phyloP scores from a whole-genome alignment of 169 alveolate genomes.

The Eimeria tenella region DNA sequence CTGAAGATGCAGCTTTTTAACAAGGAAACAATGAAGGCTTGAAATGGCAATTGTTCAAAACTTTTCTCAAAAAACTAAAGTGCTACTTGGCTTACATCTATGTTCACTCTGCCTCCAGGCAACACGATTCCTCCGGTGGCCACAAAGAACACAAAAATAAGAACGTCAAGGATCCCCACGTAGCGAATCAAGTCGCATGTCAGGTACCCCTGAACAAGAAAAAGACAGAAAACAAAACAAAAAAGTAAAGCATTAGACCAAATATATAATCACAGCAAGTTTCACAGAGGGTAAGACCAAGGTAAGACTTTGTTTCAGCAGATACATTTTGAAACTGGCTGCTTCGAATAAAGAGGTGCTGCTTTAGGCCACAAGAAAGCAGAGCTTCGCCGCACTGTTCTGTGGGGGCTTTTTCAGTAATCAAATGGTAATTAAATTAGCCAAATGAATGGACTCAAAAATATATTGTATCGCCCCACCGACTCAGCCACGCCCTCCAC shows the following conservation, averaged over 20 bases:
- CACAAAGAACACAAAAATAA: background rate
- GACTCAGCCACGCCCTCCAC: background rate
- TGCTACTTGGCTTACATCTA: too few relatives aligned
- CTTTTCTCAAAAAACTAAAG: too few relatives aligned
- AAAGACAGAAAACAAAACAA: background rate
- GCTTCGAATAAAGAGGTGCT: background rate
- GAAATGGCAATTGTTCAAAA: too few relatives aligned
- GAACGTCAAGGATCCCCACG: background rate
- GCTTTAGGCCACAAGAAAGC: background rate
- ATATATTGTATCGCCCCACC: background rate
- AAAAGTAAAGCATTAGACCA: background rate
- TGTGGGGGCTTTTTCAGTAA: too few relatives aligned
- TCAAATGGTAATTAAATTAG: background rate
- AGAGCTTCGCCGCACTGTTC: background rate
- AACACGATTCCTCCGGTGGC: background rate
- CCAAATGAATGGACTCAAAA: background rate
- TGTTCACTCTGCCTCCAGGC: background rate
- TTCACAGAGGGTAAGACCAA: too few relatives aligned
- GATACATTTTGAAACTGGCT: too few relatives aligned
- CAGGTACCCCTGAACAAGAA: background rate
- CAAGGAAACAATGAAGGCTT: too few relatives aligned
- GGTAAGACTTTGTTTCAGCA: too few relatives aligned
- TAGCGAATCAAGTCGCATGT: conserved; percentile 19
- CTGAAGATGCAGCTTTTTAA: too few relatives aligned
- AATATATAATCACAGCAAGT: too few relatives aligned